Percentiles rank a stretch among this genome's conserved stretches.
Conservation (phyloP, 2,329 filamentous ascomycete genomes). For the Ophiostoma sp. region DNA sequence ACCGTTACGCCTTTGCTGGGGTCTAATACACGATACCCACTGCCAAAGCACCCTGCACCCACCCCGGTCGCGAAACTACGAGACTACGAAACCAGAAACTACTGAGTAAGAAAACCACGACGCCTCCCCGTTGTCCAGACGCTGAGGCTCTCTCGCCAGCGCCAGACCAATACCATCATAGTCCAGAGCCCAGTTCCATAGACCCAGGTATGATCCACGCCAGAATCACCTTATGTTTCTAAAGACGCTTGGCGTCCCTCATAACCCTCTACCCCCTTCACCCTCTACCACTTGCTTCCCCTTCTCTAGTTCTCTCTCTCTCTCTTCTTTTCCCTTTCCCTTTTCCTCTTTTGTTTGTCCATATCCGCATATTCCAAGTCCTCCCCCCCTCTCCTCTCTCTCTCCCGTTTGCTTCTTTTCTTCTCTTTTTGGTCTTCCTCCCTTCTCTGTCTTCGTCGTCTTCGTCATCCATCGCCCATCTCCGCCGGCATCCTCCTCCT, state of each 20-base stretch:
- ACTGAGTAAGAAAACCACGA: neutral
- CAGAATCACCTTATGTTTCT: slow-evolving; percentile 40
- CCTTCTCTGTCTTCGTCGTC: neutral
- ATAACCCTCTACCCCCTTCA: slow-evolving; percentile 23
- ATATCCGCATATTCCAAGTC: slow-evolving; percentile 11
- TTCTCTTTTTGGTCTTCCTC: slow-evolving; percentile 16
- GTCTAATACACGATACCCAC: slow-evolving; percentile 18
- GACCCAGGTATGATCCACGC: slow-evolving; percentile 43
- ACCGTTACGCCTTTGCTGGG: slow-evolving; percentile 17
- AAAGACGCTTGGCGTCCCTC: slow-evolving; percentile 33
- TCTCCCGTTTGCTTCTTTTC: slow-evolving; percentile 12
- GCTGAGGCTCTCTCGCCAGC: neutral
- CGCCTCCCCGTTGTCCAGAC: neutral
- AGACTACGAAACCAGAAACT: slow-evolving; percentile 16
- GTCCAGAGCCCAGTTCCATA: slow-evolving; percentile 30
- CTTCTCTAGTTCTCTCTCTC: slow-evolving; percentile 20
- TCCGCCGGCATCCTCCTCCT: slow-evolving; percentile 14
- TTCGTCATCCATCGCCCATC: slow-evolving; percentile 13
- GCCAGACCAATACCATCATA: slow-evolving; percentile 17
- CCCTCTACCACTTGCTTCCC: neutral
- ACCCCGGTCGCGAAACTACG: slow-evolving; percentile 14
- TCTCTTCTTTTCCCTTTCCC: slow-evolving; percentile 25
- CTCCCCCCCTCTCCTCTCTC: slow-evolving; percentile 9
- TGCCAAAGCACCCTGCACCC: slow-evolving; percentile 16
- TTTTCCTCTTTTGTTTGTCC: slow-evolving; percentile 5